Evolutionary conservation across 2,329 filamentous ascomycete genomes (phyloP), one percentile per base, ranked within the genome.

Genomic region (Phaeosphaeria sp.): DNA sequence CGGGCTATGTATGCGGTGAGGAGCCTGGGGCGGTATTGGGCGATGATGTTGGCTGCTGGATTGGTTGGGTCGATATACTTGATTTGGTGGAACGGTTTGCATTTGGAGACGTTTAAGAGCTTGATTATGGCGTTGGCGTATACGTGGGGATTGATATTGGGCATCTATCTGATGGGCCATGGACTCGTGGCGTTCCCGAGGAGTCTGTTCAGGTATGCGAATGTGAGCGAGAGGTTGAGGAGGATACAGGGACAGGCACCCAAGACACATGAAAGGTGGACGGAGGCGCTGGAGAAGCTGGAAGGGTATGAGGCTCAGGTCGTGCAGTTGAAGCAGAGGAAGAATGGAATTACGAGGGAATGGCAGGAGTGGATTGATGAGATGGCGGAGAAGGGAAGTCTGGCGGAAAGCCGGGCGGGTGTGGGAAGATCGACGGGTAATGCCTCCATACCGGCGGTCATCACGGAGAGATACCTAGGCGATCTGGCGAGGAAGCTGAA

Each of bases 281-380:
- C 93, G 59, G 94, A 97, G 69, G 88, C 95, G 0, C 86, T 92
- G 57, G 84, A 91, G 47, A 89, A 88, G 56, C 80, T 98, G 18
- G 92, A 96, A 65, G 88, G 92, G 58, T 81, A 97, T 17, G 93
- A 97, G 74, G 83, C 85, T 3, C 92, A 96, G 72, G 90, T 98
- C 2, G 79, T 85, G 20, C 91, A 95, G 74, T 82, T 99, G 42
- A 87, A 89, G 64, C 87, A 89, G 64, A 87, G 93, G 65, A 97
- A 97, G 80, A 89, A 87, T 2, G 92, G 91, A 17, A 91, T 88
- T 22, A 89, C 91, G 5, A 81, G 82, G 53, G 86, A 90, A 43
- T 95, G 93, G 71, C 87, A 89, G 65, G 93, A 97, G 66, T 99
- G 95, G 95, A 96, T 99, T 64, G 94, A 98, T 65, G 95, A 99